A percentile compares a stretch with the other conserved stretches of the same genome.
Evolutionary conservation across 2,329 filamentous ascomycete genomes (phyloP).

Genomic region (Scolecobasidium constrictum): DNA sequence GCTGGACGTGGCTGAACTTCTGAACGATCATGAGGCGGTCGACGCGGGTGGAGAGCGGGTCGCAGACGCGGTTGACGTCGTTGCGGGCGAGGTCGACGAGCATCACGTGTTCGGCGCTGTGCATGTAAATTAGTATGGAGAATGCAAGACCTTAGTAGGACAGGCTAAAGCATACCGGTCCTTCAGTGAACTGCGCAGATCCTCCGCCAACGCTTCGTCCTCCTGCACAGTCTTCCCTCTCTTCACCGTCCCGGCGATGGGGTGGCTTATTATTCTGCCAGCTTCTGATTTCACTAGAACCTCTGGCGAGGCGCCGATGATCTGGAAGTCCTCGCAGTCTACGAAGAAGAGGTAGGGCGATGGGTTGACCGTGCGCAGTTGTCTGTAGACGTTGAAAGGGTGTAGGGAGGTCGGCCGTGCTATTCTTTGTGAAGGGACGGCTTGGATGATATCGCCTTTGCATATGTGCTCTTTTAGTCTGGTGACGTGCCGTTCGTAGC

Average conservation of each 20-base stretch:
- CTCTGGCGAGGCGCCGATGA: constrained; percentile 90
- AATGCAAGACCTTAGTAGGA: not conserved
- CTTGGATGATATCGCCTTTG: constrained; percentile 91
- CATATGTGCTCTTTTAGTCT: constrained; percentile 82
- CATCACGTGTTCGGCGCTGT: constrained; percentile 89
- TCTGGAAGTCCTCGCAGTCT: constrained; percentile 83
- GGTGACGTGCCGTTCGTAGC: constrained; percentile 85
- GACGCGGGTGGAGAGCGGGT: constrained; percentile 79
- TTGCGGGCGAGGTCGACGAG: constrained; percentile 87
- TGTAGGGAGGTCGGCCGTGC: constrained; percentile 81
- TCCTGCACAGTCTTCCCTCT: constrained; percentile 71
- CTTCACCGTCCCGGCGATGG: constrained; percentile 91
- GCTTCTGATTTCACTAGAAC: constrained; percentile 84
- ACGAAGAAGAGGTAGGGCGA: constrained; percentile 97
- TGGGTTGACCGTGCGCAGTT: constrained; percentile 92
- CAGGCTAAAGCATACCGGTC: constrained; percentile 43
- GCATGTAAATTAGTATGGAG: not conserved
- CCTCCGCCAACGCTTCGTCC: constrained; percentile 67
- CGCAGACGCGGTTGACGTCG: constrained; percentile 91
- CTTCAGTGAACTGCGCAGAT: constrained; percentile 71
- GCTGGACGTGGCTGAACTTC: constrained; percentile 90
- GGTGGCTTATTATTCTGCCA: constrained; percentile 81
- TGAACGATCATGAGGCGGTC: constrained; percentile 77
- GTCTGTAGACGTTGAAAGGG: constrained; percentile 96
- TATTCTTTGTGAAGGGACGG: constrained; percentile 89